Conservation (phyloP, 2,329 filamentous ascomycete species). For the Lithohypha guttulata region DNA sequence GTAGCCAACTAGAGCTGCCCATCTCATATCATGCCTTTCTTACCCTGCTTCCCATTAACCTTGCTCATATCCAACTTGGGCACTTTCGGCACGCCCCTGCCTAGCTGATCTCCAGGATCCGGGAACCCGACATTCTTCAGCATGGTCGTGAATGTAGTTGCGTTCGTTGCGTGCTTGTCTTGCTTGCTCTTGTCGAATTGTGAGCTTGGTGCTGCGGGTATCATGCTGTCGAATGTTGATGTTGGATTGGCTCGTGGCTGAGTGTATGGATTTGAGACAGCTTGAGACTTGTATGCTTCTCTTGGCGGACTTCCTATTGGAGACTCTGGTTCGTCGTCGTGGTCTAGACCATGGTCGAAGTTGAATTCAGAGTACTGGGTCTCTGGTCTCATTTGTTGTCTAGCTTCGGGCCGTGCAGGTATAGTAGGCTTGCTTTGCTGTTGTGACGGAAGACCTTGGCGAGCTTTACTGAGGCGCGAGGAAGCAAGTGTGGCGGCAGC, state of each 20-base stretch:
- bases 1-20: background rate
- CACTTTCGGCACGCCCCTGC: slow-evolving; percentile 17
- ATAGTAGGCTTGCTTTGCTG: background rate
- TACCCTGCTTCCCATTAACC: slow-evolving; percentile 9
- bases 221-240: slow-evolving; percentile 7
- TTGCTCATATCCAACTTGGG: slow-evolving; percentile 14
- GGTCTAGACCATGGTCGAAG: slow-evolving; percentile 4
- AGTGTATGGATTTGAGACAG: background rate
- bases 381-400: background rate
- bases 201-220: slow-evolving; percentile 9
- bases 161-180: slow-evolving; percentile 14
- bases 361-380: slow-evolving; percentile 4
- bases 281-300: slow-evolving; percentile 4
- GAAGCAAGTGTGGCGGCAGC: background rate
- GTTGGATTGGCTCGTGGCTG: slow-evolving; percentile 3
- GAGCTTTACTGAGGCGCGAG: background rate
- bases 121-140: slow-evolving; percentile 20
- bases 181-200: slow-evolving; percentile 8
- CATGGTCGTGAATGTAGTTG: slow-evolving; percentile 21
- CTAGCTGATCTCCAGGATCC: slow-evolving; percentile 13
- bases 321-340: background rate
- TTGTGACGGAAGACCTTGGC: slow-evolving; percentile 4
- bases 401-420: slow-evolving; percentile 1
- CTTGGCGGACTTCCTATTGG: slow-evolving; percentile 2
- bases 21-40: slow-evolving; percentile 5